Evolutionary conservation across 2,329 filamentous ascomycete genomes (phyloP).

Genomic region (Claviceps lovelessii): DNA sequence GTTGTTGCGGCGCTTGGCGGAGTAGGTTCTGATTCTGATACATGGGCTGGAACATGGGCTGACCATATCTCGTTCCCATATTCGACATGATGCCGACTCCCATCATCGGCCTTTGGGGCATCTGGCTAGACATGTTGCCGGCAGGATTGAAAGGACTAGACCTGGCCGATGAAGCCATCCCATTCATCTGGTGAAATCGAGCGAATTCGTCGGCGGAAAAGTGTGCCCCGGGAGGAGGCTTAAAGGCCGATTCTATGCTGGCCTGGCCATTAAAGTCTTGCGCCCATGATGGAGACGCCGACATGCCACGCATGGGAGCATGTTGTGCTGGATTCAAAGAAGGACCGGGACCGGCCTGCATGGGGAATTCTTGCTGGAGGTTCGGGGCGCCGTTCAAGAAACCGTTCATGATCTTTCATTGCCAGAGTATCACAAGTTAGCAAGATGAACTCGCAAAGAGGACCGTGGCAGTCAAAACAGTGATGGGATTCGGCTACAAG

Average conservation of each 20-base stretch:
- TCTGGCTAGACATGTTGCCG: constrained; percentile 27
- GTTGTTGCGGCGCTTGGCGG: constrained; percentile 17
- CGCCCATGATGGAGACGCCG: constrained; percentile 40
- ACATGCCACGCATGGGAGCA: constrained; percentile 37
- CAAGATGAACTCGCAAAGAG: neutral
- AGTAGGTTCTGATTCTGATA: constrained; percentile 31
- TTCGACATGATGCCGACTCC: constrained; percentile 31
- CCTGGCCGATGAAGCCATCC: constrained; percentile 36
- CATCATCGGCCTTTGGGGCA: constrained; percentile 47
- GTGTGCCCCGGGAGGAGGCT: constrained; percentile 39
- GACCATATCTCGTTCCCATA: constrained; percentile 37
- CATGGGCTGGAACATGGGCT: constrained; percentile 41
- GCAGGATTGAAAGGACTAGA: constrained; percentile 43
- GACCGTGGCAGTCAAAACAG: neutral
- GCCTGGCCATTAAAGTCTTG: constrained; percentile 43
- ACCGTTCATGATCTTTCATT: constrained; percentile 69
- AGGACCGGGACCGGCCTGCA: constrained; percentile 31
- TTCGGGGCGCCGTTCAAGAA: constrained; percentile 70
- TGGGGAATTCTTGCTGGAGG: constrained; percentile 39
- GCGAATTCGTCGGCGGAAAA: constrained; percentile 81
- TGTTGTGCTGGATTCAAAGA: constrained; percentile 36
- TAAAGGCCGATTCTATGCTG: constrained; percentile 58
- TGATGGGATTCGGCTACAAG: too few species aligned
- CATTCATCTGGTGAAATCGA: constrained; percentile 64
- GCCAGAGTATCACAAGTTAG: neutral